Percentiles rank a stretch among this genome's conserved stretches.
Evolutionary conservation across 176 grass and related monocot species (phyloP).

Genomic region (Dactylis glomerata): DNA sequence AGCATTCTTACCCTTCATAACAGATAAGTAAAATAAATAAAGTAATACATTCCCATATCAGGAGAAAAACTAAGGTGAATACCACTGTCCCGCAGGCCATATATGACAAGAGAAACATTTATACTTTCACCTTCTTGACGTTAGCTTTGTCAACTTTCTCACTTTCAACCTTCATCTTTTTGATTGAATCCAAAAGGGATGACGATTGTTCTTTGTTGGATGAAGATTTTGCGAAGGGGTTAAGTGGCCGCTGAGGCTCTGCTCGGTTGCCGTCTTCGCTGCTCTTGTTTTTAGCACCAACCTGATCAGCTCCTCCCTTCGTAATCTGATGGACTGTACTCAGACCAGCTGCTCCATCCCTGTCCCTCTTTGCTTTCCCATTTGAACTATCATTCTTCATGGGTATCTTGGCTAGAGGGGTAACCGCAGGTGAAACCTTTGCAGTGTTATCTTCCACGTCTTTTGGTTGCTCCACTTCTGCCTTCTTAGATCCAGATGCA

Average conservation of each 20-base stretch:
- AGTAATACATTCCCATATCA: neutral
- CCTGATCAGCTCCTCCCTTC: slow-evolving; percentile 18
- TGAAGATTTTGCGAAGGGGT: slow-evolving; percentile 60
- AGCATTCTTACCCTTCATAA: neutral
- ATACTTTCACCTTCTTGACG: slow-evolving; percentile 38
- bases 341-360: neutral
- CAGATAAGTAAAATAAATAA: too few relatives aligned
- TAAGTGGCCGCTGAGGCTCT: slow-evolving; percentile 42
- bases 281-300: neutral
- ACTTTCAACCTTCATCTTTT: slow-evolving; percentile 58
- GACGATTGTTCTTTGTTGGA: slow-evolving; percentile 47
- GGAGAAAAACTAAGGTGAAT: too few relatives aligned
- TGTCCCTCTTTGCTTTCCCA: slow-evolving; percentile 26
- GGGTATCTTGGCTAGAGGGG: slow-evolving; percentile 23
- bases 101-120: neutral
- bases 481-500: slow-evolving; percentile 29
- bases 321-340: neutral
- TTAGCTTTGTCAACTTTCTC: slow-evolving; percentile 39
- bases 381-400: slow-evolving; percentile 13
- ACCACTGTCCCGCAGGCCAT: neutral
- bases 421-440: slow-evolving; percentile 19
- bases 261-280: neutral
- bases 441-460: neutral
- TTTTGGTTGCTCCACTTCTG: slow-evolving; percentile 21
- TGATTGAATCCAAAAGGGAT: slow-evolving; percentile 61